Conservation (phyloP, 2,329 filamentous ascomycete genomes). For the Neonectria magnoliae region DNA sequence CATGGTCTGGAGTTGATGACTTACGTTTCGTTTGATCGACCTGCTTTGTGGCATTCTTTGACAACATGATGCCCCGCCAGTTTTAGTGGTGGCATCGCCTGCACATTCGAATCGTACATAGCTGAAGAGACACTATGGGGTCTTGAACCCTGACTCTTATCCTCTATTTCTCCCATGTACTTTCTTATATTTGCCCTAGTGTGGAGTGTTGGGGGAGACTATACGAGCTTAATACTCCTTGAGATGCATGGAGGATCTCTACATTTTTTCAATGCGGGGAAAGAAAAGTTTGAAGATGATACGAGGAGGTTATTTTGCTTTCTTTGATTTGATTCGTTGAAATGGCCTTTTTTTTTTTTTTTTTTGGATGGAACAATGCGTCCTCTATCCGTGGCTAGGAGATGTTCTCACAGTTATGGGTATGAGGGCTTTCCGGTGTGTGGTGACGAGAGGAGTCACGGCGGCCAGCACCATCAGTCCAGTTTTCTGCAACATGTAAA, state of each 20-base stretch:
- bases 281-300: slow-evolving; percentile 30
- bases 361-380: slow-evolving; percentile 27
- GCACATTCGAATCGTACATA: slow-evolving; percentile 17
- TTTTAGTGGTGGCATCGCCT: background rate
- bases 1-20: slow-evolving; percentile 41
- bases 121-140: slow-evolving; percentile 6
- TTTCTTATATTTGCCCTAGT: slow-evolving; percentile 2
- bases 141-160: slow-evolving; percentile 1
- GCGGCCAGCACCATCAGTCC: slow-evolving; percentile 16
- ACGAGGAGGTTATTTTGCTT: slow-evolving; percentile 26
- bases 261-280: slow-evolving; percentile 17
- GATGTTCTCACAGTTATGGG: slow-evolving; percentile 18
- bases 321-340: slow-evolving; percentile 16
- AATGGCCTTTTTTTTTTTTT: background rate
- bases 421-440: slow-evolving; percentile 17
- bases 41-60: slow-evolving; percentile 11
- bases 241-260: slow-evolving; percentile 22
- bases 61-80: slow-evolving; percentile 1
- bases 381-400: slow-evolving; percentile 16
- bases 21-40: slow-evolving; percentile 26
- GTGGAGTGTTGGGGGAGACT: slow-evolving; percentile 3
- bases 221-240: slow-evolving; percentile 17
- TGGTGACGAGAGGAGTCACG: background rate
- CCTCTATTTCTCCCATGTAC: background rate
- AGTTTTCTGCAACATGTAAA: slow-evolving; percentile 15